Base-by-base conservation (phyloP, 345 rosid genomes). In the Bruguiera parviflora region DNA sequence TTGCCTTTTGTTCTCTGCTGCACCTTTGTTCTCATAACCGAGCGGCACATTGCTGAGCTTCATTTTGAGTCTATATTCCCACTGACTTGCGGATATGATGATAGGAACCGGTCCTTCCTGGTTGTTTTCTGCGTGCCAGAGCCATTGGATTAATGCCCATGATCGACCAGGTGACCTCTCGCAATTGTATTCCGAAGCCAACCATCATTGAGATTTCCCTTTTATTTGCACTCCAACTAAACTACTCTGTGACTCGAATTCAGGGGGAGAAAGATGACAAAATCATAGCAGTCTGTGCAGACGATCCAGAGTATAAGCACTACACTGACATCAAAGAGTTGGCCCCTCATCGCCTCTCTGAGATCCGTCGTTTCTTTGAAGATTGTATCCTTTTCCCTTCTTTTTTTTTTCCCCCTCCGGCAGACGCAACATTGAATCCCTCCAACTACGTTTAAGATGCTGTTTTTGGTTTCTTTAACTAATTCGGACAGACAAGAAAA, bases 261-360 rank as follows among this genome's bases (percentile, higher is more conserved):
- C 71, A 93, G 97, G 98, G 98, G 64, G 97, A 91, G 85, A 94
- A 89, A 84, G 98, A 94, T 71, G 98, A 94, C 75, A 94, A 94
- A 82, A 91, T 94, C 73, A 94, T 94, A 5, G 98, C 98, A 43
- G 97, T 94, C 2, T 94, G 98, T 79, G 97, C 92, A 33, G 98
- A 94, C 65, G 98, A 94, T 83, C 98, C 98, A 2, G 98, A 94
- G 78, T 94, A 89, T 74, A 89, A 82, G 78, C 95, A 94, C 79
- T 94, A 79, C 75, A 89, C 82, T 6, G 96, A 91, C 78, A 87
- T 94, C 82, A 91, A 87, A 74, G 86, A 94, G 75, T 89, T 94
- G 58, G 84, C 98, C 49, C 98, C 98, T 74, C 98, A 94, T 73
- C 98, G 98, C 63, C 96, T 91, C 57, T 66, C 82, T 64, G 98